phyloP scores from a whole-genome alignment of 192 early-diverging fungal genomes.

The Coemansia sp. region DNA sequence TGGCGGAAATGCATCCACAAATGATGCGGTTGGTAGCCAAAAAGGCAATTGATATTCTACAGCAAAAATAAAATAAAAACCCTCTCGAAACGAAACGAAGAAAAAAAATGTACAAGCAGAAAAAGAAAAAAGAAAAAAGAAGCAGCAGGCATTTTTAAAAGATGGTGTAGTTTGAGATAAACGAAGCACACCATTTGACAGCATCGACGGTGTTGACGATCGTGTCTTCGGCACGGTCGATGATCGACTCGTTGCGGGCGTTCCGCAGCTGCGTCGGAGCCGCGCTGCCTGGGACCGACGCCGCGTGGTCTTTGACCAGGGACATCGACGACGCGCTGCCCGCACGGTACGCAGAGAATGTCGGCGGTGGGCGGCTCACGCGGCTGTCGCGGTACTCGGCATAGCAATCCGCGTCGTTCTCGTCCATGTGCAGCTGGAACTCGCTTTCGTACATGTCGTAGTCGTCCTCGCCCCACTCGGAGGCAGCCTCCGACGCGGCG shows the following conservation, averaged over 20 bases:
- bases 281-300: neutral
- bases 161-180: constrained; percentile 54
- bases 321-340: neutral
- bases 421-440: constrained; percentile 22
- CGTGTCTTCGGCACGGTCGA: constrained; percentile 51
- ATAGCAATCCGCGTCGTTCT: constrained; percentile 17
- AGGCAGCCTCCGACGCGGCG: no score
- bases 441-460: constrained; percentile 33
- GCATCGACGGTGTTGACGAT: constrained; percentile 55
- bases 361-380: neutral
- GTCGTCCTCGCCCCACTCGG: constrained; percentile 16
- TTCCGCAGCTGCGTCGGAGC: constrained; percentile 4
- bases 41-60: no score
- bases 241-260: constrained; percentile 45
- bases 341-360: constrained; percentile 3
- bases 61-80: no score
- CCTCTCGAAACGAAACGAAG: constrained; percentile 1
- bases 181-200: constrained; percentile 55
- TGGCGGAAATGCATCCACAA: no score
- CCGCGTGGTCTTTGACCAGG: neutral
- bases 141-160: constrained; percentile 15
- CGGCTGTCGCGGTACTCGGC: constrained; percentile 6
- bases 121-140: neutral
- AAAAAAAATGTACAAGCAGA: constrained; percentile 9
- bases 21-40: no score